Base-by-base conservation (phyloP, 345 rosid genomes). In the Nephelium lappaceum region DNA sequence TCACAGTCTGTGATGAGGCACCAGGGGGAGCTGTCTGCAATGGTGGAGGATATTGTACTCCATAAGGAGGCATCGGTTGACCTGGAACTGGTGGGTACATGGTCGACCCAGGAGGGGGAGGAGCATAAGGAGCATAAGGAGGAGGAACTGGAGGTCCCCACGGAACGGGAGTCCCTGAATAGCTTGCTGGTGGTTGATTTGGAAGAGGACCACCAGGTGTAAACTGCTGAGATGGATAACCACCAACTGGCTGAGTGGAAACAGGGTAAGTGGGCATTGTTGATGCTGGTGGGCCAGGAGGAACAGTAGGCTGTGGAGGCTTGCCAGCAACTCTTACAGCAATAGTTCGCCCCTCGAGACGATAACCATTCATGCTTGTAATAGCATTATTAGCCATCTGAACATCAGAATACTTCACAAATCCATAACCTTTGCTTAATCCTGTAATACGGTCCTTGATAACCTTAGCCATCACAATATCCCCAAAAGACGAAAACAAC, bases 281-380 rank as follows among this genome's bases (percentile, higher is more conserved):
- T 11, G 92, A 84, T 62, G 92, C 72, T 11, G 91, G 91, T 72
- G 95, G 94, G n/a, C 91, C 94, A 8, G 97, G 93, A 58, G 98
- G 95, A 62, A 88, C 91, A 38, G 90, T 69, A 21, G 98, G 95
- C 79, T 90, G 98, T 19, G 97, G 98, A 23, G 91, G 95, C 86
- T 94, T 97, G 31, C 99, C 98, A 19, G 98, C 98, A 84, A 97
- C 97, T 83, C 96, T 93, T 83, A 94, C 98, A 74, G 97, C 97
- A 73, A 97, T 94, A 62, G 95, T 89, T 75, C 97, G 86, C 55
- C 95, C 99, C 70, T 94, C 98, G 14, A 94, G 84, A 23, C 91
- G 91, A 79, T 85, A 89, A 70, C 98, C 98, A 81, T 88, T 97
- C 97, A 97, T 97, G 79, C 90, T 85, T 67, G 88, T 85, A 81